Conservation (phyloP, 129 eudicot genomes). For the Lactuca sativa region DNA sequence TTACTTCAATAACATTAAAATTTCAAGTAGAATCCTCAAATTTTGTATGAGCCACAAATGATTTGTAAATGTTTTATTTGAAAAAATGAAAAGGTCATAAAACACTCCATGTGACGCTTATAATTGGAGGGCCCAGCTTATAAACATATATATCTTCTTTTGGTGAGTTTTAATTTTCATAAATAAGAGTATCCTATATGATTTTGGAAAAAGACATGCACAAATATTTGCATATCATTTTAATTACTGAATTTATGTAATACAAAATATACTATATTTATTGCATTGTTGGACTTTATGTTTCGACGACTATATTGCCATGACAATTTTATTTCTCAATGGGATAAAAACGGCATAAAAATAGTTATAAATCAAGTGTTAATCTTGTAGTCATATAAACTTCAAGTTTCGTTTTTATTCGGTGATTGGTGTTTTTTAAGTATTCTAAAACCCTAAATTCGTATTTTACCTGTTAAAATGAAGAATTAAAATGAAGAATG, state of each 20-base stretch:
- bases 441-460: too few relatives aligned
- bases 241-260: neutral
- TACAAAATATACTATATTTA: neutral
- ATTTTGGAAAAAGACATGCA: conserved; percentile 3
- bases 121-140: neutral
- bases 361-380: too few relatives aligned
- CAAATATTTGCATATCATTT: conserved; percentile 1
- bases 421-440: too few relatives aligned
- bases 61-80: neutral
- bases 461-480: too few relatives aligned
- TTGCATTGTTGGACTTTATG: neutral
- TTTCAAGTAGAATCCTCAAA: too few relatives aligned
- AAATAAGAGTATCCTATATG: neutral
- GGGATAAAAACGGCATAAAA: neutral
- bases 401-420: too few relatives aligned
- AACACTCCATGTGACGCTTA: conserved; percentile 12
- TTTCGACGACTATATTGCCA: neutral
- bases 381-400: too few relatives aligned
- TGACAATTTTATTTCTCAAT: neutral
- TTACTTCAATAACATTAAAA: too few relatives aligned
- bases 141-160: conserved; percentile 6
- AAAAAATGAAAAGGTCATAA: neutral
- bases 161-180: neutral
- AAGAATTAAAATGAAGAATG: too few relatives aligned
- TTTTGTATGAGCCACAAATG: too few relatives aligned